phyloP scores from a whole-genome alignment of 345 rosid species.

The Arabidopsis arenosa region DNA sequence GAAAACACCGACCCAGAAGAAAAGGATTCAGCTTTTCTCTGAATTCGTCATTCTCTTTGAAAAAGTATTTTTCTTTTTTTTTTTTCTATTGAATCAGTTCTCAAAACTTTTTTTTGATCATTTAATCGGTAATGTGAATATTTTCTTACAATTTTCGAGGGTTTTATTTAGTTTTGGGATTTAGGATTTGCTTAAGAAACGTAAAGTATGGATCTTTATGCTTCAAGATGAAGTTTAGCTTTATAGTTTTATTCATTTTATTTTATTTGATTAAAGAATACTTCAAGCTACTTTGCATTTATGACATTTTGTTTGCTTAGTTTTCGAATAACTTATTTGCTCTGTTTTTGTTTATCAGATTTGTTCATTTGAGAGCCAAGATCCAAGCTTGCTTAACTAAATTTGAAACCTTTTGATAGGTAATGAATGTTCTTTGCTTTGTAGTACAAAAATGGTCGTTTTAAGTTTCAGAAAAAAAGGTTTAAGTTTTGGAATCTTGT shows the following conservation, averaged over 20 bases:
- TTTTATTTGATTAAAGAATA: conserved; percentile 3
- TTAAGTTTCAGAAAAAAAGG: neutral
- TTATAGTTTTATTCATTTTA: conserved; percentile 7
- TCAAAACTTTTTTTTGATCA: neutral
- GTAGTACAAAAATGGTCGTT: conserved; percentile 1
- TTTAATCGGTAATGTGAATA: conserved; percentile 18
- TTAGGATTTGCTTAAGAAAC: conserved; percentile 13
- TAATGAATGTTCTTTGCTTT: conserved; percentile 8
- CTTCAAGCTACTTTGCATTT: conserved; percentile 20
- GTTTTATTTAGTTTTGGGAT: neutral
- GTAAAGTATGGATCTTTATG: conserved; percentile 36
- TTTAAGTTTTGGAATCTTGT: conserved; percentile 23
- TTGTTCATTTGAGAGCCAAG: conserved; percentile 15
- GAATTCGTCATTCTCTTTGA: neutral
- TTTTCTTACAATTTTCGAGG: neutral
- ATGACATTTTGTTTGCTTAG: conserved; percentile 28
- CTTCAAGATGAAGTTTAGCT: conserved; percentile 32
- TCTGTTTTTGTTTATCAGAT: conserved; percentile 28
- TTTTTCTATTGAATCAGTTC: conserved; percentile 13
- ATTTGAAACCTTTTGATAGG: conserved; percentile 30
- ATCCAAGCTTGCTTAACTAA: conserved; percentile 16
- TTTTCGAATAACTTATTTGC: conserved; percentile 2
- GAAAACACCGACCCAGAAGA: conserved; percentile 32
- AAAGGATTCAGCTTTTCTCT: conserved; percentile 30
- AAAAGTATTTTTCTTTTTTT: conserved; percentile 16